These are phyloP conservation scores for Myxozyma sirexii DNA, from an alignment of 805 yeast genomes.

Conservation along the genomic window DNA sequence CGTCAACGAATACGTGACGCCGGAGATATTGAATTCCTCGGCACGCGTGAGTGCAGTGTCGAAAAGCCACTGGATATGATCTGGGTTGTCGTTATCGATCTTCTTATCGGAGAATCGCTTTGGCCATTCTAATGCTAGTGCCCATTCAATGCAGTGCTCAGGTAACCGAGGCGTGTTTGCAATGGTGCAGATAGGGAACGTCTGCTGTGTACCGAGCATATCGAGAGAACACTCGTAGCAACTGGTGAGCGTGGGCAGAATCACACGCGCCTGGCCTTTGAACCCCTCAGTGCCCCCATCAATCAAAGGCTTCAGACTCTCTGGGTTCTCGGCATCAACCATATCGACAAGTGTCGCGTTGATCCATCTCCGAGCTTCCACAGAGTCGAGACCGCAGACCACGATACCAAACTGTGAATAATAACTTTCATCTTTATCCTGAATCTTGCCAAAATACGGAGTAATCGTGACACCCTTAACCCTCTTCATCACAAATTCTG, in stretches of 20 bases:
- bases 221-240: conserved; percentile 92
- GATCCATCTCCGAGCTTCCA: conserved; percentile 90
- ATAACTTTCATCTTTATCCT: conserved; percentile 62
- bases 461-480: conserved; percentile 43
- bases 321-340: conserved; percentile 55
- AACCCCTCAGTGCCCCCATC: conserved; percentile 96
- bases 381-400: conserved; percentile 84
- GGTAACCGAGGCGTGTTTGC: conserved; percentile 93
- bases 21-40: conserved; percentile 59
- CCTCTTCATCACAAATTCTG: conserved; percentile 54
- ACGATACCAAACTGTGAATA: conserved; percentile 71
- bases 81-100: conserved; percentile 70
- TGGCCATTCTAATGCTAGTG: conserved; percentile 76
- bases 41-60: conserved; percentile 63
- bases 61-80: conserved; percentile 66
- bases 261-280: conserved; percentile 85
- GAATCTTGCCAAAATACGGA: conserved; percentile 60
- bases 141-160: conserved; percentile 94
- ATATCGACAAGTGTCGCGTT: conserved; percentile 67
- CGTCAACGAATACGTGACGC: conserved; percentile 71
- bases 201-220: conserved; percentile 58
- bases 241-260: conserved; percentile 80
- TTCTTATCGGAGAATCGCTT: conserved; percentile 47
- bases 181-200: conserved; percentile 90
- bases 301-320: conserved; percentile 63